Conservation (phyloP, 306 rosid species). For the Pterocarpus macrocarpus region DNA sequence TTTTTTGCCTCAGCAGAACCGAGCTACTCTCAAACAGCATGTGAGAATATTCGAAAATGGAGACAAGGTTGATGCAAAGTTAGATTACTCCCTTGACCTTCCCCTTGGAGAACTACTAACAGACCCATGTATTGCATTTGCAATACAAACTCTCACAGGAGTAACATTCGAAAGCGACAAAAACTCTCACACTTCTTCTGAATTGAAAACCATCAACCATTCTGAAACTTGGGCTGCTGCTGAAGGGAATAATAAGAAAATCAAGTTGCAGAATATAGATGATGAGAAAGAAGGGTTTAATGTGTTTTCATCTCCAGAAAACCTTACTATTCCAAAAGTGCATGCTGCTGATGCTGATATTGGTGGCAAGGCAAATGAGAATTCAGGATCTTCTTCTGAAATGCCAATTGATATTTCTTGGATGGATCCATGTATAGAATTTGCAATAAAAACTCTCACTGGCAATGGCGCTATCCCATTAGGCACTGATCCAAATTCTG, state of each 20-base stretch:
- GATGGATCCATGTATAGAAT: constrained; percentile 86
- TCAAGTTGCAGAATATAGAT: not conserved
- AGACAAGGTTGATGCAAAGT: constrained; percentile 33
- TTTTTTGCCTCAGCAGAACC: constrained; percentile 35
- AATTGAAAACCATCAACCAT: constrained; percentile 38
- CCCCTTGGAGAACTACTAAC: constrained; percentile 69
- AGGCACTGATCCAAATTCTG: constrained; percentile 57
- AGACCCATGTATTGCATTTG: constrained; percentile 95
- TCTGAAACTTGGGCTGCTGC: constrained; percentile 36
- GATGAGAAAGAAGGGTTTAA: constrained; percentile 26
- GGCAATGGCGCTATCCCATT: constrained; percentile 59
- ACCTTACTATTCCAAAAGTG: constrained; percentile 28
- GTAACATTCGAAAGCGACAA: constrained; percentile 51
- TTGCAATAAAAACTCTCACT: constrained; percentile 79
- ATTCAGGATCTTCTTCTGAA: constrained; percentile 50
- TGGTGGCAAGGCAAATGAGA: constrained; percentile 33
- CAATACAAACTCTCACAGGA: constrained; percentile 83
- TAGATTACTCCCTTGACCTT: constrained; percentile 51
- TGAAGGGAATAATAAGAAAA: constrained; percentile 42
- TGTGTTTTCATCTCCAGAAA: constrained; percentile 37
- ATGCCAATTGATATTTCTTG: constrained; percentile 56
- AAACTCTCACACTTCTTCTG: constrained; percentile 44
- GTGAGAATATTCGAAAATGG: constrained; percentile 1
- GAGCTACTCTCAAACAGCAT: constrained; percentile 30
- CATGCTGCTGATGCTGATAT: constrained; percentile 31